These are phyloP conservation scores for Mesembryanthemum crystallinum DNA, from an alignment of 148 eudicot genomes.

Conservation along the genomic window DNA sequence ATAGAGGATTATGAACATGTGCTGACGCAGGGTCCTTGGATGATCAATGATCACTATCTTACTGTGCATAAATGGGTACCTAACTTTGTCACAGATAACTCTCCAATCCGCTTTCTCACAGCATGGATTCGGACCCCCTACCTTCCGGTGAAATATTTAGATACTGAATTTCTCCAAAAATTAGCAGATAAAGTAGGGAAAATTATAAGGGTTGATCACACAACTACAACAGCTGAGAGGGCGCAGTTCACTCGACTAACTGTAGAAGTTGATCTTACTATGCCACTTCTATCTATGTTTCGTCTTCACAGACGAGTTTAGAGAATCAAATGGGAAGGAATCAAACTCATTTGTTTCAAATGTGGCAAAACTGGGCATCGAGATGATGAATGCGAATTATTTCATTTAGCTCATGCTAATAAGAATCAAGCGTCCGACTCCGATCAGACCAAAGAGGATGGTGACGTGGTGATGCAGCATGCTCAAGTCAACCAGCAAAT, in stretches of 20 bases:
- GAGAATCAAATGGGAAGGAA: neutral
- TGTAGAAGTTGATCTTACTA: neutral
- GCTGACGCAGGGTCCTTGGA: too few relatives aligned
- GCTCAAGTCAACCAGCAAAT: neutral
- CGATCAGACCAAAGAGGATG: too few relatives aligned
- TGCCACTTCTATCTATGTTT: neutral
- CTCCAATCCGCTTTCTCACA: too few relatives aligned
- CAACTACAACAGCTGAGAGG: neutral
- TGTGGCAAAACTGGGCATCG: neutral
- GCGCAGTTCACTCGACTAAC: neutral
- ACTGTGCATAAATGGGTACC: too few relatives aligned
- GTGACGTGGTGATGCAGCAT: too few relatives aligned
- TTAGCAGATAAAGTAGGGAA: too few relatives aligned
- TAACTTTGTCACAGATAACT: too few relatives aligned
- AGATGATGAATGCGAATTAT: neutral
- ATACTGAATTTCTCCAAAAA: too few relatives aligned
- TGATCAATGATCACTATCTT: too few relatives aligned
- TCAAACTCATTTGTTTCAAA: neutral
- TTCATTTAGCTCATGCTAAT: neutral
- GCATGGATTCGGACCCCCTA: too few relatives aligned
- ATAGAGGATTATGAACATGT: neutral
- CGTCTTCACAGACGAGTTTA: neutral
- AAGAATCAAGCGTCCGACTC: neutral
- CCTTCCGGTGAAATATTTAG: too few relatives aligned
- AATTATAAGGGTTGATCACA: neutral